Percentiles rank a stretch among this genome's conserved stretches.
Evolutionary conservation across 2,329 filamentous ascomycete species (phyloP).

Genomic region (Purpureocillium takamizusanense): DNA sequence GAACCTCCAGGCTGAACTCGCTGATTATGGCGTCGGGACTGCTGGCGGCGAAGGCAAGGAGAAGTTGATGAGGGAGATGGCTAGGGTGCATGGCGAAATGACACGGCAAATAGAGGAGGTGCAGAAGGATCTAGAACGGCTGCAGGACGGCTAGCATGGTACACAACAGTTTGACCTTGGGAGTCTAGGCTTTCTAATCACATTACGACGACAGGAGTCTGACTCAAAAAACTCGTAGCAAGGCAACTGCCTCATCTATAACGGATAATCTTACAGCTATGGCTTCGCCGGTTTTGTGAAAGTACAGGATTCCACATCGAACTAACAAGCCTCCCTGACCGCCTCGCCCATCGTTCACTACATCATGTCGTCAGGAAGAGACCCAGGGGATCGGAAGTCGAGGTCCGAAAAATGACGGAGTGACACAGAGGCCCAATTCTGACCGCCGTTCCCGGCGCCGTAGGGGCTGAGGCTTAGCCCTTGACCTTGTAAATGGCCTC

Average conservation of each 20-base stretch:
- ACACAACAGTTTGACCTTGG: too few species aligned
- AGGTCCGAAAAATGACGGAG: too few species aligned
- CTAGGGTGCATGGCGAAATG: slow-evolving; percentile 40
- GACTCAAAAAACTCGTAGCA: background rate
- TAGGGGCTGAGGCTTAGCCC: slow-evolving; percentile 34
- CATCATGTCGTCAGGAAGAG: too few species aligned
- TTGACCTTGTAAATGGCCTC: slow-evolving; percentile 81
- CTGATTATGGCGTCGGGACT: slow-evolving; percentile 38
- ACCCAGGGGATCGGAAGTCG: too few species aligned
- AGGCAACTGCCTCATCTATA: slow-evolving; percentile 3
- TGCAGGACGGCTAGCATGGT: slow-evolving; percentile 8
- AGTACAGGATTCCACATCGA: background rate
- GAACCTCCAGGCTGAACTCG: slow-evolving; percentile 32
- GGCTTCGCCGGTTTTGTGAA: background rate
- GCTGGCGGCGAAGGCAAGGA: slow-evolving; percentile 30
- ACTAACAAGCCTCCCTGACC: background rate
- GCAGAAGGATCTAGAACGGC: slow-evolving; percentile 32
- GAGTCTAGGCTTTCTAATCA: too few species aligned
- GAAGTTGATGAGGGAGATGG: slow-evolving; percentile 43
- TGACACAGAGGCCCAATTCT: too few species aligned
- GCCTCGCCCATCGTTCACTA: too few species aligned
- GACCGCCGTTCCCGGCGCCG: too few species aligned
- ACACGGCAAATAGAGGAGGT: slow-evolving; percentile 39
- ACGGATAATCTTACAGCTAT: slow-evolving; percentile 7
- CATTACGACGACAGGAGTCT: too few species aligned